Evolutionary conservation across 2,329 filamentous ascomycete species (phyloP), one percentile per base, ranked within the genome.

Genomic region (Leptodontidium sp.): DNA sequence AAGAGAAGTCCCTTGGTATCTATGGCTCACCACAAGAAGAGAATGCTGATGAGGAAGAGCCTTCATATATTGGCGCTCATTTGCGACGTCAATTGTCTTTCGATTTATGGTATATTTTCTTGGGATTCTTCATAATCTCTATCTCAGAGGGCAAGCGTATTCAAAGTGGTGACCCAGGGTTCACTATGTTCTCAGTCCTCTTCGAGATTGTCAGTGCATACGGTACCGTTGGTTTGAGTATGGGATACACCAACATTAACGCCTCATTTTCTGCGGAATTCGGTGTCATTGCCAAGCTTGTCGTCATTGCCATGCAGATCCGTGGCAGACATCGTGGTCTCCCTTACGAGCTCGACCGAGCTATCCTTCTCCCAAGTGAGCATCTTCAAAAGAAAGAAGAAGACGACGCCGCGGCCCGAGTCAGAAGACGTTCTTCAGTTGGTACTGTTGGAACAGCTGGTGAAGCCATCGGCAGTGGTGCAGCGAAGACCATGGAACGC

Each of bases 41-140:
- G 0, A 78, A 82, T 2, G 82, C 84, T 4, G 83, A 87, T 1
- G 83, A 85, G n/a, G 83, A 85, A 1, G 81, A 83, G 4, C 88
- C 93, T 55, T 95, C 91, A 70, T 98, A 98, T 75, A 91, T 99
- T 63, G 93, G 93, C 2, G 90, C 93, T 63, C 96, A 99, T 87
- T 86, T 99, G 79, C 92, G 96, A 47, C 90, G 92, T 58, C 96
- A 99, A 80, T 87, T 99, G 45, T 97, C 94, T 65, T 99, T 99
- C 82, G 96, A 99, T 81, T 80, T 99, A 80, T 99, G 96, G 96
- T 99, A 94, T 76, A 91, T 99, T 68, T 97, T 97, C 77, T 80
- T 98, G 26, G 96, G 96, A 0, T 89, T 97, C 74, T 99, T 99
- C 81, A 88, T 98, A 78, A 92, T 99, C 76, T 87, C 91, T 70